Evolutionary conservation across 2,329 filamentous ascomycete species (phyloP).

Genomic region (Phialophora chinensis): DNA sequence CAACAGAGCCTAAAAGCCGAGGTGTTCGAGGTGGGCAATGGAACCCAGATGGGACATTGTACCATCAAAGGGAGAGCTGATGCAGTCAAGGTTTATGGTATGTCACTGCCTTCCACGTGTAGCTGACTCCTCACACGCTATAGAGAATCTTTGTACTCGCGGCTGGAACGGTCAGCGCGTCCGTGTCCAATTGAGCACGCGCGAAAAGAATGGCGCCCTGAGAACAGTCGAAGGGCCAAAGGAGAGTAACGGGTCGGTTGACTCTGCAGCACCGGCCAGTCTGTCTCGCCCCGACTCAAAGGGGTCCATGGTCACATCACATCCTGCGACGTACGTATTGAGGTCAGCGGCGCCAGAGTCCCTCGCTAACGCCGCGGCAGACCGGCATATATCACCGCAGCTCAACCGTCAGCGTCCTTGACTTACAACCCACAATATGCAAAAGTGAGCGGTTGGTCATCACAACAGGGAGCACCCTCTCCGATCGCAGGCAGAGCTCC

Average conservation of each 20-base stretch:
- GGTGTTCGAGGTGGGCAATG: conserved; percentile 30
- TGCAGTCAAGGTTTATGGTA: conserved; percentile 34
- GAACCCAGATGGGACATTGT: conserved; percentile 35
- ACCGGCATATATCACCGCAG: conserved; percentile 5
- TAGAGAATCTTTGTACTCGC: conserved; percentile 29
- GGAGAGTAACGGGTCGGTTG: conserved; percentile 17
- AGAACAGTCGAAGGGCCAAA: conserved; percentile 31
- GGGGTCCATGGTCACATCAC: conserved; percentile 3
- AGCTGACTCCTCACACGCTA: not conserved
- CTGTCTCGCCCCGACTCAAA: conserved; percentile 1
- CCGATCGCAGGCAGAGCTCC: not conserved
- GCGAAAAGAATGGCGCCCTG: conserved; percentile 30
- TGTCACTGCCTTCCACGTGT: not conserved
- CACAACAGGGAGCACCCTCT: not conserved
- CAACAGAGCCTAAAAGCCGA: conserved; percentile 36
- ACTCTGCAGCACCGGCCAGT: conserved; percentile 10
- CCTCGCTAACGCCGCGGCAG: not conserved
- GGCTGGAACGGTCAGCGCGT: conserved; percentile 34
- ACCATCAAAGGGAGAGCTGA: conserved; percentile 33
- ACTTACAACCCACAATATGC: conserved; percentile 17
- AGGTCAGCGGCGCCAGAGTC: not conserved
- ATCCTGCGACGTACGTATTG: conserved; percentile 4
- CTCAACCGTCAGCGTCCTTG: conserved; percentile 2
- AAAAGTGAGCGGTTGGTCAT: conserved; percentile 1
- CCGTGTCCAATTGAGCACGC: conserved; percentile 27